Base-by-base conservation (phyloP, 257 asterid species). In the Anisodus acutangulus region DNA sequence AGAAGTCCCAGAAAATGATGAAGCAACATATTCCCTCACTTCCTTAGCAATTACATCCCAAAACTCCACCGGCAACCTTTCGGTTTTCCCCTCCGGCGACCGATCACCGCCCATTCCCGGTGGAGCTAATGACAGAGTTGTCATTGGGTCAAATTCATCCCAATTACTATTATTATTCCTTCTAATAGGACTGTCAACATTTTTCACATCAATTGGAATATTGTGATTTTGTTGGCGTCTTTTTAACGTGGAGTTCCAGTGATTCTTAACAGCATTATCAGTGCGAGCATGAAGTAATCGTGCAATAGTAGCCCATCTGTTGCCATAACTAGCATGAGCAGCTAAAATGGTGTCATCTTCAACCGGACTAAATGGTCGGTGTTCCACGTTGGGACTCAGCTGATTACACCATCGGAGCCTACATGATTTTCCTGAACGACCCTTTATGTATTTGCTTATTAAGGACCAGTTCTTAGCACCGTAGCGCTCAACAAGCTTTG, bases 1-100 rank as follows among this genome's bases (percentile, higher is more conserved):
- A 58, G 94, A 89, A 86, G 89, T 82, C 45, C 45, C 45, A 41
- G 5, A 41, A 22, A 87, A 91, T 87, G 98, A 92, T 90, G 94
- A 35, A 88, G 94, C 79, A 85, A 92, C 97, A 1, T 88, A 94
- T 17, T 92, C 93, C 84, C 94, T 90, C 69, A 92, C 97, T 85
- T 93, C 95, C 83, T 84, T 89, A 57, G 92, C 97, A 8, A 92
- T 92, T 69, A 63, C 91, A 83, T 89, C 93, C 98, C 98, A 94
- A 60, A 92, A 93, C 79, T 91, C 94, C 57, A 71, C 86, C 88
- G 93, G 91, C 53, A 84, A 17, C 55, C 66, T 58, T 85, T 88
- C 45, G 2, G 4, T 41, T 2, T 41, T 41, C 4, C 45, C 93
- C 87, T 60, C 89, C 86, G 60, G 22, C 86, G 13, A 71, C 45